phyloP scores from a whole-genome alignment of 1,284 basidiomycete species.

The Cutaneotrichosporon daszewskae region DNA sequence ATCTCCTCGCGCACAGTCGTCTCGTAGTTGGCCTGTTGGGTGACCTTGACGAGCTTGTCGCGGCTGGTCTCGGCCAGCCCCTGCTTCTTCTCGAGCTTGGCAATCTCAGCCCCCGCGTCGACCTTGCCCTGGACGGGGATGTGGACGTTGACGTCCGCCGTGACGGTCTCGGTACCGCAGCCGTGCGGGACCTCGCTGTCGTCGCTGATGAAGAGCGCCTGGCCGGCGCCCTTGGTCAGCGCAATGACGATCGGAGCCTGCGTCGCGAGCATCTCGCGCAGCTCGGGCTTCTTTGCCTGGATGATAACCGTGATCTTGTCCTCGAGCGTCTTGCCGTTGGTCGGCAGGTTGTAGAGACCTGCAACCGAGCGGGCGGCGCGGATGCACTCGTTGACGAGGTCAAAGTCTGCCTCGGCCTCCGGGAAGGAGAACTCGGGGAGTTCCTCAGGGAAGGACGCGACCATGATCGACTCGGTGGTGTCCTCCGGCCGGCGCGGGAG shows the following conservation, averaged over 20 bases:
- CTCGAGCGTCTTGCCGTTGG: slow-evolving; percentile 56
- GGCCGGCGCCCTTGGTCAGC: slow-evolving; percentile 84
- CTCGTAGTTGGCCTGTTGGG: slow-evolving; percentile 68
- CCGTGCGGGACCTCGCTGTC: slow-evolving; percentile 67
- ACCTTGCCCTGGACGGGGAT: slow-evolving; percentile 83
- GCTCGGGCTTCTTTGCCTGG: slow-evolving; percentile 61
- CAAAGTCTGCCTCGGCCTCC: slow-evolving; percentile 76
- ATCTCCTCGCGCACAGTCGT: slow-evolving; percentile 72
- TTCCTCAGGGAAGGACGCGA: slow-evolving; percentile 72
- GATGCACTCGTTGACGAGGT: slow-evolving; percentile 75
- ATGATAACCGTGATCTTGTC: slow-evolving; percentile 62
- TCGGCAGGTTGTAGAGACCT: slow-evolving; percentile 85
- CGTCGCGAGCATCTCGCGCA: slow-evolving; percentile 61
- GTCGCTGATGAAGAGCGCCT: slow-evolving; percentile 57
- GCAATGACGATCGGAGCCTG: slow-evolving; percentile 72
- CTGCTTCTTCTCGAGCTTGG: slow-evolving; percentile 81
- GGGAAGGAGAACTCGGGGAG: slow-evolving; percentile 57
- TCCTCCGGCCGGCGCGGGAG: slow-evolving; percentile 80
- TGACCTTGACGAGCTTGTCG: slow-evolving; percentile 70
- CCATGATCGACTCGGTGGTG: slow-evolving; percentile 78
- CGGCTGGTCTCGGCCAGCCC: slow-evolving; percentile 62
- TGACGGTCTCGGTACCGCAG: slow-evolving; percentile 78
- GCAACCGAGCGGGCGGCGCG: slow-evolving; percentile 78
- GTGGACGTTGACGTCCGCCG: slow-evolving; percentile 67
- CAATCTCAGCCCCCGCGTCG: slow-evolving; percentile 74